A percentile compares a stretch with the other conserved stretches of the same genome.
Conservation (phyloP, 2,329 filamentous ascomycete species). For the Myriosclerotinia curreyana region DNA sequence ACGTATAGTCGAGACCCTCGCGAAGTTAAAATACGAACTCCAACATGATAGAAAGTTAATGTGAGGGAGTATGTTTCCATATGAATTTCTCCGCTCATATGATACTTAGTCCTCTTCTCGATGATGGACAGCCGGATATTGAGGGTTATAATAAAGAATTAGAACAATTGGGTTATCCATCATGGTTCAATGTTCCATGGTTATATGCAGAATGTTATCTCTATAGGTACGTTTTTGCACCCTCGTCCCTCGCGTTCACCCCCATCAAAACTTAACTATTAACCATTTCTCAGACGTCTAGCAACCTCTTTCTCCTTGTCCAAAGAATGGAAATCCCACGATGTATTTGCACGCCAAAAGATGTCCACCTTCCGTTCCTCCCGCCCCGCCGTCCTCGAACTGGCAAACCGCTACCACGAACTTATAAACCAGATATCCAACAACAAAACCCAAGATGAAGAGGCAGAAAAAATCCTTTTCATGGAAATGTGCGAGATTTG, state of each 20-base stretch:
- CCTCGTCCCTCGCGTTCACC: not conserved
- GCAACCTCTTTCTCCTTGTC: slow-evolving; percentile 74
- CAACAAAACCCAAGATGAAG: slow-evolving; percentile 46
- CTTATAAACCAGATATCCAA: slow-evolving; percentile 64
- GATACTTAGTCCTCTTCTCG: slow-evolving; percentile 38
- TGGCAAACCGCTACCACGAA: slow-evolving; percentile 74
- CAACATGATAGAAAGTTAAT: slow-evolving; percentile 80
- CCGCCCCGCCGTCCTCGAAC: slow-evolving; percentile 77
- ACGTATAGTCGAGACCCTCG: slow-evolving; percentile 74
- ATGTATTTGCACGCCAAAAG: slow-evolving; percentile 87
- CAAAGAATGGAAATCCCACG: slow-evolving; percentile 82
- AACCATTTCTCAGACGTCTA: slow-evolving; percentile 59
- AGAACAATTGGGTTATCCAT: slow-evolving; percentile 65
- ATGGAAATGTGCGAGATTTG: slow-evolving; percentile 94
- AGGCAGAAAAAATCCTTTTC: slow-evolving; percentile 76
- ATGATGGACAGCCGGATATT: slow-evolving; percentile 52
- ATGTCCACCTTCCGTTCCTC: slow-evolving; percentile 90
- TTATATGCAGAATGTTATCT: slow-evolving; percentile 93
- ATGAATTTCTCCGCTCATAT: slow-evolving; percentile 54
- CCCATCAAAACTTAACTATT: not conserved
- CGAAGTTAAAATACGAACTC: slow-evolving; percentile 87
- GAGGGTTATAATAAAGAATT: slow-evolving; percentile 83
- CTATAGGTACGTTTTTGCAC: slow-evolving; percentile 54
- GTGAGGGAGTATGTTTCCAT: slow-evolving; percentile 48
- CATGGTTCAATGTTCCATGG: slow-evolving; percentile 86